Base-by-base conservation (phyloP, 2,329 filamentous ascomycete genomes). In the Ceratocystiopsis minuta region DNA sequence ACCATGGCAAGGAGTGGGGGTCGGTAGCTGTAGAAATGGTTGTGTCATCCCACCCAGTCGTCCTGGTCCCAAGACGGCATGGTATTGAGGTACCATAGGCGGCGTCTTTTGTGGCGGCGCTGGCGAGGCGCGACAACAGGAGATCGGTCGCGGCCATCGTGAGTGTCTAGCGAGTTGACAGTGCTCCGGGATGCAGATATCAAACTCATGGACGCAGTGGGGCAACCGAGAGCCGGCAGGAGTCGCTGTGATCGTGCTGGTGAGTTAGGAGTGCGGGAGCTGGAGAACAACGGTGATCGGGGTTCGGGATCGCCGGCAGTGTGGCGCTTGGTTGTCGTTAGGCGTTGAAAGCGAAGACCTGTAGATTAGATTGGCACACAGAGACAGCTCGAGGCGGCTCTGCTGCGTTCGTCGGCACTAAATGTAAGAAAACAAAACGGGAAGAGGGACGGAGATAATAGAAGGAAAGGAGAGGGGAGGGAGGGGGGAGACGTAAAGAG, bases 111-210 rank as follows among this genome's bases (percentile, higher is more conserved):
- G 52, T 58, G 58, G 53, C 57, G 60, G 57, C 63, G 57, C 53
- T 56, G 55, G 55, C 60, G 57, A 35, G 43, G 45, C 55, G 60
- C 50, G 57, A 59, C 48, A 56, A 55, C 57, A 64, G 54, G 59
- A 70, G 60, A 51, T 61, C 60, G 60, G 61, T 62, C 56, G 66
- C 58, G 57, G 70, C 68, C 70, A 74, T 74, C 56, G 53, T 68
- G 65, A 57, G 57, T 61, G 57, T 61, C 58, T 50, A 50, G 51
- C 52, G 57, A 60, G 56, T 60, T 66, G 57, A 52, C 51, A 48
- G 57, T 63, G 51, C 54, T 53, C 52, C 61, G 53, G 56, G 56
- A 53, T 51, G 50, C 50, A 49, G 57, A 53, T 58, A 57, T 60
- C 58, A 62, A 56, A 68, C 62, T 63, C 69, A 73, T 73, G 67